Conservation (phyloP, 768 basidiomycete species). For the Rhodotorula taiwanensis region DNA sequence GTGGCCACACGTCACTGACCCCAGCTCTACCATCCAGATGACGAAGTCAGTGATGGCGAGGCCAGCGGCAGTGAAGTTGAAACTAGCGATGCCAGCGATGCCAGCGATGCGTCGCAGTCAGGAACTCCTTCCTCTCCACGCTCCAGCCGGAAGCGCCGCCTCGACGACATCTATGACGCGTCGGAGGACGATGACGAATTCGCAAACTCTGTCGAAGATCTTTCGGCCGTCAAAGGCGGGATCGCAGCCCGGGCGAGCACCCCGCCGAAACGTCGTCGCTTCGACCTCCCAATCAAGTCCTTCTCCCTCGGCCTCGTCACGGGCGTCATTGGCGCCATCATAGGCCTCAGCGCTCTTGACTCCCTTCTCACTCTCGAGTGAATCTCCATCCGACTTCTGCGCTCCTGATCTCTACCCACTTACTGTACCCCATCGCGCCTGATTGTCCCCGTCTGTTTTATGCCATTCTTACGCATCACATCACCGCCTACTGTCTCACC, state of each 20-base stretch:
- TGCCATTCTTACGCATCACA: neutral
- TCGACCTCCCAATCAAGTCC: conserved; percentile 1
- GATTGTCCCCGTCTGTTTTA: neutral
- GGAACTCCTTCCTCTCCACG: too few relatives aligned
- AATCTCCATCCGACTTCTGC: neutral
- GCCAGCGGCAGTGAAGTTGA: too few relatives aligned
- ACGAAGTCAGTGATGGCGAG: too few relatives aligned
- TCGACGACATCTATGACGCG: conserved; percentile 7
- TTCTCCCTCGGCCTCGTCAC: conserved; percentile 12
- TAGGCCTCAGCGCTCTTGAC: conserved; percentile 15
- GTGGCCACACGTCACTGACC: too few relatives aligned
- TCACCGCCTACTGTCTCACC: neutral
- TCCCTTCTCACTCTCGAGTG: neutral
- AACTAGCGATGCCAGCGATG: too few relatives aligned
- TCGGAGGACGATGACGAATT: neutral
- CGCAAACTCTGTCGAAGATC: too few relatives aligned
- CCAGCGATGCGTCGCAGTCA: too few relatives aligned
- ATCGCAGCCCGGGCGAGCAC: too few relatives aligned
- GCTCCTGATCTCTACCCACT: neutral
- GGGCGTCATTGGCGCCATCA: conserved; percentile 9
- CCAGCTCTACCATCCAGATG: too few relatives aligned
- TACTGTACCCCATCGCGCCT: neutral
- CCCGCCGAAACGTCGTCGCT: conserved; percentile 19
- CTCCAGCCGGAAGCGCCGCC: conserved; percentile 14
- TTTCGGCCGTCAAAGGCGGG: too few relatives aligned